These are phyloP conservation scores for Globisporangium heterothallicum DNA, from an alignment of 352 stramenopile species.

Conservation along the genomic window DNA sequence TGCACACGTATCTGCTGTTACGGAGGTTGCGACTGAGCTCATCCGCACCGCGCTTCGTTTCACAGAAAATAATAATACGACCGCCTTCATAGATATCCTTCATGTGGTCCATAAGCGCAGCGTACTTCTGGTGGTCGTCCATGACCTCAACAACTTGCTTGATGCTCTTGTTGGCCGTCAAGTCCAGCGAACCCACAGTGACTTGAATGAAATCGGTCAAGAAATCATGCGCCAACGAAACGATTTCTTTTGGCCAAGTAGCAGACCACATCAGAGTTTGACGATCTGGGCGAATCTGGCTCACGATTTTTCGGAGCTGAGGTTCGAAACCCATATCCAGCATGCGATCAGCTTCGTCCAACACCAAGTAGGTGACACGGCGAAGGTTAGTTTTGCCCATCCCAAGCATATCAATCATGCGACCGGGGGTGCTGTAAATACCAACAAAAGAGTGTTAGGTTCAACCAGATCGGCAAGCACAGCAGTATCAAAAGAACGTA, in stretches of 20 bases:
- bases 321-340: constrained; percentile 95
- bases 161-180: constrained; percentile 98
- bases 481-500: constrained; percentile 9
- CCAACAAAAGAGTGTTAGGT: not conserved
- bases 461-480: not conserved
- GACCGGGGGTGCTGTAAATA: constrained; percentile 86
- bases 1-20: constrained; percentile 91
- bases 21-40: constrained; percentile 93
- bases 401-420: constrained; percentile 98
- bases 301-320: constrained; percentile 94
- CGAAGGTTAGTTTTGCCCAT: constrained; percentile 94
- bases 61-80: constrained; percentile 98
- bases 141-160: constrained; percentile 97
- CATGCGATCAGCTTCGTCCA: constrained; percentile 98
- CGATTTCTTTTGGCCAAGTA: constrained; percentile 98
- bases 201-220: constrained; percentile 97
- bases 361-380: constrained; percentile 97
- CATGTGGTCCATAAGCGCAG: constrained; percentile 79
- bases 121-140: constrained; percentile 95
- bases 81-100: constrained; percentile 86
- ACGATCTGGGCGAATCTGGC: constrained; percentile 95
- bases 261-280: constrained; percentile 99
- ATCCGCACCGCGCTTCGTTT: constrained; percentile 98
- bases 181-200: constrained; percentile 91
- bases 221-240: constrained; percentile 96